phyloP scores from a whole-genome alignment of 305 asterid genomes.

The Plantago coronopus region DNA sequence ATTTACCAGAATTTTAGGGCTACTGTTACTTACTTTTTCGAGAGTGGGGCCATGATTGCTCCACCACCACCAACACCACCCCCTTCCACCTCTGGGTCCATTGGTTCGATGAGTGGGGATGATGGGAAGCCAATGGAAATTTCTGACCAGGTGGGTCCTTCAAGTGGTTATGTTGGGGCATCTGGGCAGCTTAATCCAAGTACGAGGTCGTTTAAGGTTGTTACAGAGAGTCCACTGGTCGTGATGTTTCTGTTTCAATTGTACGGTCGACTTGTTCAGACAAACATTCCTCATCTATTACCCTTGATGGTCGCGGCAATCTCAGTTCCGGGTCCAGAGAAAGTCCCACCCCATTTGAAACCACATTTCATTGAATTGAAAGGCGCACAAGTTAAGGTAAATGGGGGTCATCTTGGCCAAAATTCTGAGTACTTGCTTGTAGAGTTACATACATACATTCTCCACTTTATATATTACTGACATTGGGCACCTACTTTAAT shows the following conservation, averaged over 20 bases:
- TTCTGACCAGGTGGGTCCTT: slow-evolving; percentile 69
- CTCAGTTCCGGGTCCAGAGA: slow-evolving; percentile 95
- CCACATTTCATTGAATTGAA: slow-evolving; percentile 87
- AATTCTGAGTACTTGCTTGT: slow-evolving; percentile 10
- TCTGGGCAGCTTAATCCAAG: slow-evolving; percentile 89
- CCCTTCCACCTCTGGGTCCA: slow-evolving; percentile 58
- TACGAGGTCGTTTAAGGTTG: slow-evolving; percentile 91
- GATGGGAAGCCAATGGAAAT: slow-evolving; percentile 78
- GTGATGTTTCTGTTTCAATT: slow-evolving; percentile 97
- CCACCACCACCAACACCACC: slow-evolving; percentile 86
- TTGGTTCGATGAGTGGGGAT: slow-evolving; percentile 70
- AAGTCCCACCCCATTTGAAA: slow-evolving; percentile 82
- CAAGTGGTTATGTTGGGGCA: slow-evolving; percentile 48
- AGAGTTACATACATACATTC: not conserved
- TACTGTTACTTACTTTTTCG: slow-evolving; percentile 89
- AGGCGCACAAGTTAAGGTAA: slow-evolving; percentile 98
- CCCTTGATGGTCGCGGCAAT: slow-evolving; percentile 96
- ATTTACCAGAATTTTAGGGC: slow-evolving; percentile 90
- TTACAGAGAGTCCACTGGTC: slow-evolving; percentile 96
- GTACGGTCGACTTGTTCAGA: slow-evolving; percentile 94
- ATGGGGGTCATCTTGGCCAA: slow-evolving; percentile 6
- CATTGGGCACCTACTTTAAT: too few relatives aligned
- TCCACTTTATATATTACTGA: not conserved
- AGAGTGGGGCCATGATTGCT: slow-evolving; percentile 77
- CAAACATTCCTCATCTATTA: slow-evolving; percentile 83